Evolutionary conservation across 1,284 basidiomycete species (phyloP).

Genomic region (Malassezia slooffiae): DNA sequence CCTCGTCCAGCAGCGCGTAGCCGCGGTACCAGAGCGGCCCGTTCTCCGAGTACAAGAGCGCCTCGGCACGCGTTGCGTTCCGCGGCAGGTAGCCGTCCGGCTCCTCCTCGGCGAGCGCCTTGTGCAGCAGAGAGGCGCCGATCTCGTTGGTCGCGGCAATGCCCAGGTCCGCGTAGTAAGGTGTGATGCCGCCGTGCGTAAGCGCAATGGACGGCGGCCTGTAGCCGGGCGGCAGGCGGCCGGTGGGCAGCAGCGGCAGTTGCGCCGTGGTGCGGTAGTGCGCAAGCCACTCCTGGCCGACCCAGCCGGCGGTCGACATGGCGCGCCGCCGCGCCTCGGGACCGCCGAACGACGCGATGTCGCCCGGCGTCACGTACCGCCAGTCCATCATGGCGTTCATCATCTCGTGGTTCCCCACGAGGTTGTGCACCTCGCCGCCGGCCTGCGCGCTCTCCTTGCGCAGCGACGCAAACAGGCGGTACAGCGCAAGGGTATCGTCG

Average conservation of each 20-base stretch:
- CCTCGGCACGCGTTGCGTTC: slow-evolving; percentile 22
- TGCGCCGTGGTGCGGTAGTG: slow-evolving; percentile 29
- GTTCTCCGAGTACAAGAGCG: slow-evolving; percentile 19
- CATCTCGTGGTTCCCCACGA: slow-evolving; percentile 35
- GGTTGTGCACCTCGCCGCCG: slow-evolving; percentile 30
- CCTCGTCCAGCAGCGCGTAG: slow-evolving; percentile 25
- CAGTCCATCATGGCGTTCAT: slow-evolving; percentile 48
- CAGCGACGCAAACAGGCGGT: slow-evolving; percentile 28
- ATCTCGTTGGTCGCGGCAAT: slow-evolving; percentile 26
- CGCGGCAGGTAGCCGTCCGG: slow-evolving; percentile 18
- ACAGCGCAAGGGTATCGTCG: slow-evolving; percentile 41
- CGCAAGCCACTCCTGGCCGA: slow-evolving; percentile 33
- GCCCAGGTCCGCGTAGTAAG: slow-evolving; percentile 22
- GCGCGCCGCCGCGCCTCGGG: slow-evolving; percentile 18
- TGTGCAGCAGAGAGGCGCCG: slow-evolving; percentile 23
- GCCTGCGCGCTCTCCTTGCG: slow-evolving; percentile 18
- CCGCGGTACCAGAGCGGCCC: slow-evolving; percentile 44
- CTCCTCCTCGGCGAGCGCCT: slow-evolving; percentile 17
- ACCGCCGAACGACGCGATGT: slow-evolving; percentile 45
- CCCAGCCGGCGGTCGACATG: slow-evolving; percentile 48
- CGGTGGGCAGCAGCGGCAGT: slow-evolving; percentile 20
- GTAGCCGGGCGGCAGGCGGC: slow-evolving; percentile 7
- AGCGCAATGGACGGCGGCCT: slow-evolving; percentile 19
- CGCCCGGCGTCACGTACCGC: slow-evolving; percentile 48
- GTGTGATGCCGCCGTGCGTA: slow-evolving; percentile 43